Percentiles rank a stretch among this genome's conserved stretches.
phyloP scores from a whole-genome alignment of 2,329 filamentous ascomycete species.

The Fusarium nanum region DNA sequence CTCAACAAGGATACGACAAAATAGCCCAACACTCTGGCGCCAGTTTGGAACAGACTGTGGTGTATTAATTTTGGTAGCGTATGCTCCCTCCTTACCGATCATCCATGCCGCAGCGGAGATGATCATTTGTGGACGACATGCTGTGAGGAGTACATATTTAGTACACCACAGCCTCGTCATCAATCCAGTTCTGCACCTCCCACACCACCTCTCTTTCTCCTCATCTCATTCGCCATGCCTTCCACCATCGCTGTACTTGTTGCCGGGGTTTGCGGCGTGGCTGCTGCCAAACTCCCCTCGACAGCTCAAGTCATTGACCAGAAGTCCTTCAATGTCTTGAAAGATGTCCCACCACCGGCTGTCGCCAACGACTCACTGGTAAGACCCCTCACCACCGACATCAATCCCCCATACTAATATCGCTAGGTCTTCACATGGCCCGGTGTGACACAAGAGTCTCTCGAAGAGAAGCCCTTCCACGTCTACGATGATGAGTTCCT shows the following conservation, averaged over 20 bases:
- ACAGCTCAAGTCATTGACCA: constrained; percentile 41
- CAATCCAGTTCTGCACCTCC: constrained; percentile 1
- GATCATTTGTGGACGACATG: not conserved
- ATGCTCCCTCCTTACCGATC: too few species aligned
- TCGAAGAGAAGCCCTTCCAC: constrained; percentile 41
- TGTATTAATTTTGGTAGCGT: not conserved
- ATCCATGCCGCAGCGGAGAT: constrained; percentile 5
- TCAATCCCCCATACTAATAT: not conserved
- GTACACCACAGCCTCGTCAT: constrained; percentile 1
- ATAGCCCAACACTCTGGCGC: not conserved
- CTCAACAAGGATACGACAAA: not conserved
- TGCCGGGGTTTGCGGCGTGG: constrained; percentile 29
- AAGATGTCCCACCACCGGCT: constrained; percentile 32
- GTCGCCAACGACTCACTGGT: constrained; percentile 35
- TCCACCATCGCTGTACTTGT: constrained; percentile 31
- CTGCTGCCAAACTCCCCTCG: constrained; percentile 59
- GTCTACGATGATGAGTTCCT: constrained; percentile 63
- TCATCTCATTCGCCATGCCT: constrained; percentile 30
- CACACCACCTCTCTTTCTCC: constrained; percentile 7
- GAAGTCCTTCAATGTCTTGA: constrained; percentile 39
- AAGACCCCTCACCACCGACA: not conserved
- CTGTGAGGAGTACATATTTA: constrained; percentile 26
- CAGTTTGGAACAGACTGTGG: accelerated
- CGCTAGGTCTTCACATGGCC: constrained; percentile 35
- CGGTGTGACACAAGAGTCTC: constrained; percentile 38